A percentile compares a stretch with the other conserved stretches of the same genome.
Evolutionary conservation across 768 basidiomycete genomes (phyloP).

Genomic region (Lactarius trivialis): DNA sequence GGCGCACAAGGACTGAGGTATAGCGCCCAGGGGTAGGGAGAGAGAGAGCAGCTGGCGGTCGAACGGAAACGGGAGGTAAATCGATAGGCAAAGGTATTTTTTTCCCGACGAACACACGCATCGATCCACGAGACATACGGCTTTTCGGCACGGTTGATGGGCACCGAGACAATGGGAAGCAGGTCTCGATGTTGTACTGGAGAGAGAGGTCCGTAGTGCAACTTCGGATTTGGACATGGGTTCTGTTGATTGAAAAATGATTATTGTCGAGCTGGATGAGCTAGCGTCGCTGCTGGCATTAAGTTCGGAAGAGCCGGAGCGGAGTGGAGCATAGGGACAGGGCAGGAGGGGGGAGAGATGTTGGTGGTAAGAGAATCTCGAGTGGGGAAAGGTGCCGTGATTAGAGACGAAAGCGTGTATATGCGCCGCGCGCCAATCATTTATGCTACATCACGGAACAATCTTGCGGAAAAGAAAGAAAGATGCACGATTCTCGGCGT

Average conservation of each 20-base stretch:
- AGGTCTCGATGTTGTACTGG: not conserved
- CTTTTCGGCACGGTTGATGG: not conserved
- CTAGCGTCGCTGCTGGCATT: constrained; percentile 1
- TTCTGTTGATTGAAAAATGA: not conserved
- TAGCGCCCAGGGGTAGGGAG: not conserved
- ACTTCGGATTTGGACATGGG: constrained; percentile 9
- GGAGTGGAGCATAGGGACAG: not conserved
- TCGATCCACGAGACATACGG: not conserved
- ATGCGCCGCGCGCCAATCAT: constrained; percentile 16
- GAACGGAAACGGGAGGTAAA: not conserved
- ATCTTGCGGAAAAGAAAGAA: constrained; percentile 12
- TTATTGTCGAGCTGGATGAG: not conserved
- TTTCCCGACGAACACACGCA: not conserved
- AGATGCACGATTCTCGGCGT: constrained; percentile 11
- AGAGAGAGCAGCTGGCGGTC: not conserved
- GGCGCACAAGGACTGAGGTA: not conserved
- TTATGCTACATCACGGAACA: constrained; percentile 17
- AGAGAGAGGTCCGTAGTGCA: not conserved
- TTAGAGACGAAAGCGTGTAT: not conserved
- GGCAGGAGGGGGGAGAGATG: not conserved
- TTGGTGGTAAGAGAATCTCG: not conserved
- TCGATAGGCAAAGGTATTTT: not conserved
- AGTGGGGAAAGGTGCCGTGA: constrained; percentile 12
- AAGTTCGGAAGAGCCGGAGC: constrained; percentile 15
- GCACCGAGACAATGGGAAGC: not conserved